Evolutionary conservation across 768 basidiomycete species (phyloP), one percentile per base, ranked within the genome.

Genomic region (Pleurotus pulmonarius): DNA sequence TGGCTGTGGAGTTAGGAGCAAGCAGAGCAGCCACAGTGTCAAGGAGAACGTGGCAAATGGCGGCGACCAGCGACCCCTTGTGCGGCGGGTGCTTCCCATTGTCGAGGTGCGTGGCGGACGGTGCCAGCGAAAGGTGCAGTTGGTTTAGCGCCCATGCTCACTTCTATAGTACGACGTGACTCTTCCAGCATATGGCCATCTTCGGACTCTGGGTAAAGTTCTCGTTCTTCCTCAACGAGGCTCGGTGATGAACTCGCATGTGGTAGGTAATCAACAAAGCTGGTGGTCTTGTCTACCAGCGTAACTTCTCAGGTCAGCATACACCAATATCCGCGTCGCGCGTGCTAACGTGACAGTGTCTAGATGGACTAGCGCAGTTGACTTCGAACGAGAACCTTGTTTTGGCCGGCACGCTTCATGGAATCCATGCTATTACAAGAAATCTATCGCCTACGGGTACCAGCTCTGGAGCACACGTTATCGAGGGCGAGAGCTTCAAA

Each of bases 341-440:
- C 43, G 29, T 25, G 56, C 47, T 46, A 55, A 34, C 55, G 29
- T 44, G 41, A 48, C 46, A n/a, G 18, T 55, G 25, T 46, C 24
- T 69, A 97, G 97, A 95, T 61, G 94, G 93, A n/a, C 85, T 98
- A 47, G 87, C 94, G 7, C 83, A 87, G 56, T 76, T 96, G 53
- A 90, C 91, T 5, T 92, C 95, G 18, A 97, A 97, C 71, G 94
- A 97, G 75, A 89, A 94, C 61, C 85, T 99, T 54, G 92, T 98
- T 15, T 83, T 98, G 40, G 97, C 97, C 2, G 96, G 96, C 44
- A 98, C 97, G 12, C 73, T 98, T 38, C 97, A 98, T 60, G 95
- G 96, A 49, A 96, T 99, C 25, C 97, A 98, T 64, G 97, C 97
- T n/a, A 98, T 98, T 63, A 98, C 96, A 0, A 88, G 89, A 60